Conservation (phyloP, 2,329 filamentous ascomycete species). For the Stachybotrys chartarum region DNA sequence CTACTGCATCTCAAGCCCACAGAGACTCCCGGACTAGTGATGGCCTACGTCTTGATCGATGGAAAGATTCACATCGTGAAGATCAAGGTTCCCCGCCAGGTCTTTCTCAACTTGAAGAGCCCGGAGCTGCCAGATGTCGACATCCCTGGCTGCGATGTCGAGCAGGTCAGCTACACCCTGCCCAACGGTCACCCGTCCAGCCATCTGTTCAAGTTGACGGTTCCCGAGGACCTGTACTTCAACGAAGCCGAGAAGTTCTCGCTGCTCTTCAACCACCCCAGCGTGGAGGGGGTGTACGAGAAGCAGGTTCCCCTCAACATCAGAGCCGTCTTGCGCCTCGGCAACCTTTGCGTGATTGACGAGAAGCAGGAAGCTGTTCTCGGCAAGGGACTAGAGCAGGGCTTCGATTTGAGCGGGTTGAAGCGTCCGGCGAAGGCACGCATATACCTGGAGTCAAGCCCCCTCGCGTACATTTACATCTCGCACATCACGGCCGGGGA, state of each 20-base stretch:
- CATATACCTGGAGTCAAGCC: slow-evolving; percentile 67
- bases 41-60: slow-evolving; percentile 87
- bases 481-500: slow-evolving; percentile 91
- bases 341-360: slow-evolving; percentile 89
- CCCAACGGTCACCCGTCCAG: slow-evolving; percentile 93
- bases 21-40: slow-evolving; percentile 78
- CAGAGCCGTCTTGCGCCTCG: slow-evolving; percentile 80
- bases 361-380: slow-evolving; percentile 84
- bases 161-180: slow-evolving; percentile 88
- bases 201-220: slow-evolving; percentile 88
- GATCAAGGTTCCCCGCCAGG: slow-evolving; percentile 77
- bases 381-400: slow-evolving; percentile 85
- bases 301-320: slow-evolving; percentile 83
- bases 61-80: slow-evolving; percentile 84
- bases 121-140: slow-evolving; percentile 84
- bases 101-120: slow-evolving; percentile 88
- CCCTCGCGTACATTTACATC: slow-evolving; percentile 79
- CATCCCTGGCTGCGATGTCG: slow-evolving; percentile 76
- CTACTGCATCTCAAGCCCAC: slow-evolving; percentile 80
- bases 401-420: slow-evolving; percentile 78
- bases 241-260: slow-evolving; percentile 77
- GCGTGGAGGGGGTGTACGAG: slow-evolving; percentile 96
- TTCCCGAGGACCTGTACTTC: slow-evolving; percentile 83
- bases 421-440: slow-evolving; percentile 56
- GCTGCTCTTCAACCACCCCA: slow-evolving; percentile 80